Evolutionary conservation across 2,329 filamentous ascomycete species (phyloP).

Genomic region (Coniochaeta sp.): DNA sequence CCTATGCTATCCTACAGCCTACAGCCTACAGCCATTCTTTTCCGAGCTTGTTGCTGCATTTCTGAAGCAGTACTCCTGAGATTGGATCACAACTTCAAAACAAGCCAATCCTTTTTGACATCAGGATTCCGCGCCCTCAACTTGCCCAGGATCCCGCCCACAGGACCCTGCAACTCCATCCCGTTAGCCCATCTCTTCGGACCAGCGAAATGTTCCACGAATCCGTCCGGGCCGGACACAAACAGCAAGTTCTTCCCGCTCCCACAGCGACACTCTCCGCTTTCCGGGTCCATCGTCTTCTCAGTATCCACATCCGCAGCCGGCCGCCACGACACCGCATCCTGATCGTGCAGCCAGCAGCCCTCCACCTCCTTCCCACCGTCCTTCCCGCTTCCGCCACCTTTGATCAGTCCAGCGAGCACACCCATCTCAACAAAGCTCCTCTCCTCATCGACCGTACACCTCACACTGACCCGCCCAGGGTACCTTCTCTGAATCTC

Average conservation of each 20-base stretch:
- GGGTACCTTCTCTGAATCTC: slow-evolving; percentile 51
- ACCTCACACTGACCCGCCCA: slow-evolving; percentile 54
- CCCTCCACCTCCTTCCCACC: not conserved
- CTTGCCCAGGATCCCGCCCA: slow-evolving; percentile 59
- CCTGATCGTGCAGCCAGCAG: slow-evolving; percentile 17
- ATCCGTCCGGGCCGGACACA: slow-evolving; percentile 86
- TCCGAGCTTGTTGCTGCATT: not conserved
- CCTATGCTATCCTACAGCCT: not conserved
- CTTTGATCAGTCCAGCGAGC: not conserved
- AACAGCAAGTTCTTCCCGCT: slow-evolving; percentile 61
- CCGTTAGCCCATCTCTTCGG: slow-evolving; percentile 69
- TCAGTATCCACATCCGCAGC: slow-evolving; percentile 8
- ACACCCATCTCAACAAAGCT: slow-evolving; percentile 47
- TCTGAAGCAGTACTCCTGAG: not conserved
- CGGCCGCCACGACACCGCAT: slow-evolving; percentile 22
- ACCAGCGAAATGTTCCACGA: slow-evolving; percentile 74
- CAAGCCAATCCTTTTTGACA: slow-evolving; percentile 36
- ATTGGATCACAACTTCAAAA: slow-evolving; percentile 38
- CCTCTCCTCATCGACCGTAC: slow-evolving; percentile 77
- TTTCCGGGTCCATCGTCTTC: slow-evolving; percentile 10
- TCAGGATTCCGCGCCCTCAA: slow-evolving; percentile 41
- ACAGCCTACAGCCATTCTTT: not conserved
- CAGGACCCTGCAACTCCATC: slow-evolving; percentile 63
- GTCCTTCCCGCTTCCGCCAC: too few relatives aligned
- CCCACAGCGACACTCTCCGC: slow-evolving; percentile 16